Conservation (phyloP, 768 basidiomycete species). For the Saitozyma sp. region DNA sequence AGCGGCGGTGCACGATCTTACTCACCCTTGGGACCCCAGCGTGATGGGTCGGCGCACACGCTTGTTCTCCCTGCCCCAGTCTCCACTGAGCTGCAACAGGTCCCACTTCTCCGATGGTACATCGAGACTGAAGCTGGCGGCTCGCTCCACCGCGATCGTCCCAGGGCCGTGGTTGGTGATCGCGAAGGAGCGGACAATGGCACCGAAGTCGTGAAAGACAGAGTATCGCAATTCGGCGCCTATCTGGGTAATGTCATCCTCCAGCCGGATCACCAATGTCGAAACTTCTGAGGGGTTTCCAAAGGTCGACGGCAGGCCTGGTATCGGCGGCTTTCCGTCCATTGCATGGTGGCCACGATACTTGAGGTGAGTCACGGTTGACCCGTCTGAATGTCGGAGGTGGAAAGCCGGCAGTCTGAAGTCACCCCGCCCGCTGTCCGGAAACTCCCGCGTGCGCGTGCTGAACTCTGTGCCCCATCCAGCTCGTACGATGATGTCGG, state of each 20-base stretch:
- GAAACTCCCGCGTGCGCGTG: conserved; percentile 15
- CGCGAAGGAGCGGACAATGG: conserved; percentile 12
- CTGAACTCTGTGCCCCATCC: conserved; percentile 7
- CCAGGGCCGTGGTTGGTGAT: conserved; percentile 21
- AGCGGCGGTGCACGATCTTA: not conserved
- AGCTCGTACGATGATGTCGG: not conserved
- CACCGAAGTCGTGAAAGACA: conserved; percentile 20
- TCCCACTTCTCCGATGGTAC: conserved; percentile 22
- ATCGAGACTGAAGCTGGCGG: conserved; percentile 27
- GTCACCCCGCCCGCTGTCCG: conserved; percentile 31
- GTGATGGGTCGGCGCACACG: conserved; percentile 15
- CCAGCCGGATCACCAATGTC: conserved; percentile 22
- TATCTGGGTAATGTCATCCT: conserved; percentile 15
- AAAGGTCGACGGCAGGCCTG: conserved; percentile 30
- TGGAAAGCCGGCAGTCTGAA: conserved; percentile 28
- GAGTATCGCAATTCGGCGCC: conserved; percentile 24
- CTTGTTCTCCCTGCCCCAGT: conserved; percentile 30
- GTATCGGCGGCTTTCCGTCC: conserved; percentile 17
- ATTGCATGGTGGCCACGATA: conserved; percentile 19
- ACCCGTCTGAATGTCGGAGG: conserved; percentile 17
- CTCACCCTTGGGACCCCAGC: conserved; percentile 33
- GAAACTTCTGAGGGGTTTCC: conserved; percentile 10
- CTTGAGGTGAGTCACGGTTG: conserved; percentile 11
- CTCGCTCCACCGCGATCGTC: conserved; percentile 16
- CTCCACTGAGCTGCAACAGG: conserved; percentile 31